Conservation (phyloP, 345 rosid genomes). For the Stellera chamaejasme region DNA sequence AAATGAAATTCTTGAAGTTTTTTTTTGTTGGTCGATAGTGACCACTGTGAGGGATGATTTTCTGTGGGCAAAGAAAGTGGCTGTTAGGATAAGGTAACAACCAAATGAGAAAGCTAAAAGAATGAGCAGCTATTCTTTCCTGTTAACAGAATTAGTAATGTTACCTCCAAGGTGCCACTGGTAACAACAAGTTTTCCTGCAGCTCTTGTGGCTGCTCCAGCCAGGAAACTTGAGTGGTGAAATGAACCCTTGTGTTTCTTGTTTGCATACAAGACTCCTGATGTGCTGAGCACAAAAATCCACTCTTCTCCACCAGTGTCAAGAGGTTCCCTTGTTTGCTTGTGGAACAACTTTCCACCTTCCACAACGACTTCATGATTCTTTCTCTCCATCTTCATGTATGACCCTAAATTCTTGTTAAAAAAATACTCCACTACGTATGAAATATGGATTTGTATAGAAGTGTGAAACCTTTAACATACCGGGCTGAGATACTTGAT, state of each 20-base stretch:
- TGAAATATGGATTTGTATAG: conserved; percentile 12
- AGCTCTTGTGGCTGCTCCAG: conserved; percentile 60
- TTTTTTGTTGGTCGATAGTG: conserved; percentile 57
- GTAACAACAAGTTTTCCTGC: conserved; percentile 53
- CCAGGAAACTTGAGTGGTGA: conserved; percentile 75
- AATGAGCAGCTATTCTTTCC: not conserved
- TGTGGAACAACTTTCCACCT: conserved; percentile 60
- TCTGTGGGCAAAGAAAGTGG: conserved; percentile 24
- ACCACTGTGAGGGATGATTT: conserved; percentile 63
- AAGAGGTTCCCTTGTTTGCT: conserved; percentile 54
- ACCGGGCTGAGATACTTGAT: conserved; percentile 77
- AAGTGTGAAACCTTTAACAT: conserved; percentile 5
- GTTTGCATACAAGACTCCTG: conserved; percentile 49
- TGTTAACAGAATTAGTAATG: no score
- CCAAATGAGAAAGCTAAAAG: not conserved
- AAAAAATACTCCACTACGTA: conserved; percentile 2
- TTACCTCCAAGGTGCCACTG: conserved; percentile 47
- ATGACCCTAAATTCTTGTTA: not conserved
- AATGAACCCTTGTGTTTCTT: conserved; percentile 52
- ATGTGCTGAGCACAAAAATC: conserved; percentile 77
- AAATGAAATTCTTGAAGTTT: conserved; percentile 38
- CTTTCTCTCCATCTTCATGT: conserved; percentile 68
- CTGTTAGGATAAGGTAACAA: conserved; percentile 3
- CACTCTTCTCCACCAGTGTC: conserved; percentile 53
- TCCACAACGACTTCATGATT: conserved; percentile 68